Conservation (phyloP, 257 asterid genomes). For the Phtheirospermum japonicum region DNA sequence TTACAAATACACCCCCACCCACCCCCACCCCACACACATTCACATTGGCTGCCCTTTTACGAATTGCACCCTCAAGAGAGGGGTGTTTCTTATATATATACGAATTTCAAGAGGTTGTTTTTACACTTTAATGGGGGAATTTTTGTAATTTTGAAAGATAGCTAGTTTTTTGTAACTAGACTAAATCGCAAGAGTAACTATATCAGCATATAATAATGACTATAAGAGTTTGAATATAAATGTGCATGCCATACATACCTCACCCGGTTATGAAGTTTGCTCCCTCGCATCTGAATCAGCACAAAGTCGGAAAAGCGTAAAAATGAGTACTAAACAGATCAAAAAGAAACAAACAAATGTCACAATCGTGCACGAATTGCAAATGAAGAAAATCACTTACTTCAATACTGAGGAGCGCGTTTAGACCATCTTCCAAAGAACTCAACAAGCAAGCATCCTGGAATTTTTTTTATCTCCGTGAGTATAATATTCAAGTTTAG, state of each 20-base stretch:
- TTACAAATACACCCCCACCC: not conserved
- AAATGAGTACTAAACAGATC: conserved; percentile 21
- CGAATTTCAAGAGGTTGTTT: not conserved
- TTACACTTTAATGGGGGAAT: not conserved
- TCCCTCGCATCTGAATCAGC: conserved; percentile 77
- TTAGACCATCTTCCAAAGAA: conserved; percentile 83
- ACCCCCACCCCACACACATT: too few species aligned
- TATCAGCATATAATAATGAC: too few species aligned
- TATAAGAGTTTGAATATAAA: conserved; percentile 7
- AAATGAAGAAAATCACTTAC: conserved; percentile 46
- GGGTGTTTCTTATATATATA: not conserved
- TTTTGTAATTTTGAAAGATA: not conserved
- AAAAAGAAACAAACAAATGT: not conserved
- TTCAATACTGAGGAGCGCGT: conserved; percentile 81
- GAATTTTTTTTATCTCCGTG: conserved; percentile 16
- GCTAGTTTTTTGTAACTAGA: not conserved
- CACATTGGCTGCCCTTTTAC: too few species aligned
- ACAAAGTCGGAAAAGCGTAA: conserved; percentile 18
- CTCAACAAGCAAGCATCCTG: conserved; percentile 71
- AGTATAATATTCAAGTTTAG: conserved; percentile 12
- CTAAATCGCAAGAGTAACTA: not conserved
- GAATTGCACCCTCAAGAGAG: not conserved
- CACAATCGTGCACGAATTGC: not conserved
- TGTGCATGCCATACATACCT: conserved; percentile 49
- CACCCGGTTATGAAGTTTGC: conserved; percentile 93